Evolutionary conservation across 768 basidiomycete species (phyloP), one percentile per base, ranked within the genome.

Genomic region (Tulasnella sp.): DNA sequence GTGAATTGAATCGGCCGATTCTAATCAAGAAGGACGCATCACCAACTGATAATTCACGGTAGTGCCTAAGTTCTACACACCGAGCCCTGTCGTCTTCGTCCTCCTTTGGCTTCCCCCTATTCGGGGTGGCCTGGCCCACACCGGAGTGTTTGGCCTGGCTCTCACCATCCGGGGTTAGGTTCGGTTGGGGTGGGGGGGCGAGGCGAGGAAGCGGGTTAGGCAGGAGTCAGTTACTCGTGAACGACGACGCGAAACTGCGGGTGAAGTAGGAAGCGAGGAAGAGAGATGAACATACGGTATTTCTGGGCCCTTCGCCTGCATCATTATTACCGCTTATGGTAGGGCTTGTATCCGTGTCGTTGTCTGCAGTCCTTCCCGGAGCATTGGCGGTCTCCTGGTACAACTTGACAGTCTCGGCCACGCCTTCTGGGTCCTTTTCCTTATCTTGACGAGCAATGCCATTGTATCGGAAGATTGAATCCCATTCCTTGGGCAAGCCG

Each of bases 361-460:
- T 35, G 23, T 20, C 70, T 42, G 20, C 55, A 57, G 20, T 20
- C 70, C 23, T 44, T 44, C 9, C 9, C 13, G 44, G 44, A 44
- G 55, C 55, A 44, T 92, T 90, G 81, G 82, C 42, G 81, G 82
- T 61, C 84, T 96, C 93, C 82, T 99, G 97, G 84, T 98, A 99
- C 85, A 99, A 98, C 82, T 96, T 96, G 84, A 99, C 96, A 80
- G 99, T 97, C 82, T 98, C 98, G 90, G 96, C 95, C 79, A 99
- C 95, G 5, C 95, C 95, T 85, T 98, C 92, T 0, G 98, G 98
- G 82, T 99, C 96, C 87, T 94, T 95, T 85, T 98, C 96, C 86
- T 99, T 98, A 85, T 99, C 96, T 29, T 86, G 88, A 81, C 93
- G 90, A 51, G 95, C 96, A 83, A 99, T 98, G 76, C 98, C 98